Percentiles rank a stretch among this genome's conserved stretches.
Conservation (phyloP, 2,329 filamentous ascomycete species). For the Corynespora cassiicola region DNA sequence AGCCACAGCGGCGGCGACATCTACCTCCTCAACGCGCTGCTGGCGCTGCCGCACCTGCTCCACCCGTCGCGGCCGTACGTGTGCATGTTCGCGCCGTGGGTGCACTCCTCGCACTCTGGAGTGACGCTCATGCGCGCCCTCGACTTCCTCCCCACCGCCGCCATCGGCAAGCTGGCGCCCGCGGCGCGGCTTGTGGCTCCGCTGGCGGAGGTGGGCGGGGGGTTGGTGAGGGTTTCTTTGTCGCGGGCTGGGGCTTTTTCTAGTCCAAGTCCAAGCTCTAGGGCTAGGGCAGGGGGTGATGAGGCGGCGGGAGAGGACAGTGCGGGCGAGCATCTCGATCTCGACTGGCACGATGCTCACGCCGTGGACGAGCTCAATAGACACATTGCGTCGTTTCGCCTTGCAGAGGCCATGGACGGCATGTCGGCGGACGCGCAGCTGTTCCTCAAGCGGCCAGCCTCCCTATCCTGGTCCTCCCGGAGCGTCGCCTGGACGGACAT, state of each 20-base stretch:
- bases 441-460: conserved; percentile 28
- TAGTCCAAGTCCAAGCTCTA: conserved; percentile 3
- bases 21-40: conserved; percentile 36
- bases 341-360: conserved; percentile 20
- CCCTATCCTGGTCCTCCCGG: conserved; percentile 27
- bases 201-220: conserved; percentile 25
- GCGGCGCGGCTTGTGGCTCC: conserved; percentile 27
- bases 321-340: too few species aligned
- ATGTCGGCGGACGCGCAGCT: conserved; percentile 34
- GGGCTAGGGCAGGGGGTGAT: conserved; percentile 5
- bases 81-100: conserved; percentile 40
- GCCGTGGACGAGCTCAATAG: conserved; percentile 29
- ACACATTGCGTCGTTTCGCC: conserved; percentile 28
- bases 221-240: conserved; percentile 18
- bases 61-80: conserved; percentile 33
- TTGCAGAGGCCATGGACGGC: conserved; percentile 34
- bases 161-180: conserved; percentile 31
- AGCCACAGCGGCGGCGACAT: conserved; percentile 40
- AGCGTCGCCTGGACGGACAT: conserved; percentile 30
- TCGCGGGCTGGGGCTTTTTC: too few species aligned
- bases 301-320: neutral
- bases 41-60: conserved; percentile 32
- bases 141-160: conserved; percentile 29
- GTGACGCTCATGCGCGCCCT: conserved; percentile 25
- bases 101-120: conserved; percentile 35